Evolutionary conservation across 163 green algal species (phyloP), one percentile per base, ranked within the genome.

Genomic region (Chloromonas sp.): DNA sequence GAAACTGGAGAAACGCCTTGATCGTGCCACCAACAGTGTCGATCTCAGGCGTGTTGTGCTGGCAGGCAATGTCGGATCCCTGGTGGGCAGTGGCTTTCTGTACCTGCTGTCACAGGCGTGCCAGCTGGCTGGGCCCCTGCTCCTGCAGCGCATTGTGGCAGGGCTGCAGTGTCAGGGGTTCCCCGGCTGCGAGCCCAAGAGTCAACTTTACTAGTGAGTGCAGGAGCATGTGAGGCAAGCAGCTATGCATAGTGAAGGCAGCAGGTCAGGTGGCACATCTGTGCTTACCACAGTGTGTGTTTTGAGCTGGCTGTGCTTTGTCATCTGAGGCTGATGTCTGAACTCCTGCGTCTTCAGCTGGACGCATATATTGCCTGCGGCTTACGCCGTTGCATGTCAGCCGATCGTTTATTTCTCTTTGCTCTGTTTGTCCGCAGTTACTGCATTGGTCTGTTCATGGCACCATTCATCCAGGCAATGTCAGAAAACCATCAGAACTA

Each of bases 401-500:
- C 78, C 78, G 14, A 3, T 3, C 3, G 2, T 59, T 62, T 81
- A 58, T 70, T 70, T 71, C 2, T 71, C 8, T 1, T 71, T 15
- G 59, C 11, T 60, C 79, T 62, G 2, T 82, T 59, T 57, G 59
- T 60, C 60, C 85, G 84, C 90, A 93, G 89, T 79, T 93, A 87
- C 84, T 85, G 90, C 85, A 89, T 93, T 62, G 92, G 87, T 0
- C 90, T 95, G 60, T 91, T 91, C 79, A 2, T 91, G 60, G 92
- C 89, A 1, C 91, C 92, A 0, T 78, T 88, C 79, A 84, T 94
- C 60, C 91, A 94, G 86, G 87, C 86, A 61, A 58, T 95, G 57
- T 89, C 82, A 58, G 90, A 94, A 85, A 95, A 94, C 87, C 91
- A 95, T 81, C 86, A 89, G 81, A 87, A 85, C 70, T 95, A 82